These are phyloP conservation scores for Candida odintsovae DNA, from an alignment of 805 yeast species.

Conservation along the genomic window DNA sequence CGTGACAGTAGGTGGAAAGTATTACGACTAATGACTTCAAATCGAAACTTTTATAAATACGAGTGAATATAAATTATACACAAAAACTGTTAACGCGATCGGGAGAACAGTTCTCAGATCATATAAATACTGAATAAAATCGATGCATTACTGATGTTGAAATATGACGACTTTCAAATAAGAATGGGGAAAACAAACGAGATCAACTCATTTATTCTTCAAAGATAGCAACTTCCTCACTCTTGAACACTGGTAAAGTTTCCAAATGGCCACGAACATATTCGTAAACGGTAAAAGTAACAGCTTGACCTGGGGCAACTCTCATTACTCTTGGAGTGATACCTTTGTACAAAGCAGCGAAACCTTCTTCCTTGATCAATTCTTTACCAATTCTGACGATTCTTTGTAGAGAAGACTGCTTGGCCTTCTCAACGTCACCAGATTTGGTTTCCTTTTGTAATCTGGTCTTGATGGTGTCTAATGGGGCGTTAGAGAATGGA, in stretches of 20 bases:
- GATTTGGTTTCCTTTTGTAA: slow-evolving; percentile 84
- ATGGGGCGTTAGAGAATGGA: slow-evolving; percentile 95
- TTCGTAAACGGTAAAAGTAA: slow-evolving; percentile 95
- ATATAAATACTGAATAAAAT: neutral
- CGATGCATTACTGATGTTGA: neutral
- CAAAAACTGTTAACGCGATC: neutral
- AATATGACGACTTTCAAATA: neutral
- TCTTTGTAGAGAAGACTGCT: slow-evolving; percentile 62
- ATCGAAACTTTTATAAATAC: neutral
- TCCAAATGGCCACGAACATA: slow-evolving; percentile 67
- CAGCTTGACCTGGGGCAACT: slow-evolving; percentile 99
- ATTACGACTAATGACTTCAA: neutral
- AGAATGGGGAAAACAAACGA: neutral
- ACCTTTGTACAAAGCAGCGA: slow-evolving; percentile 87
- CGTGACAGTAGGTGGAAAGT: too few species aligned
- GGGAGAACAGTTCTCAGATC: neutral
- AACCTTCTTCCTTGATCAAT: slow-evolving; percentile 84
- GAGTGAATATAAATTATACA: neutral
- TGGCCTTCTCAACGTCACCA: slow-evolving; percentile 29
- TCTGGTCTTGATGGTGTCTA: slow-evolving; percentile 95
- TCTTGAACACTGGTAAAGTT: slow-evolving; percentile 25
- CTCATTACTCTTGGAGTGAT: slow-evolving; percentile 98
- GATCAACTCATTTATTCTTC: slow-evolving; percentile 23
- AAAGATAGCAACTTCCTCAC: slow-evolving; percentile 22
- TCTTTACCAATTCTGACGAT: slow-evolving; percentile 76